Evolutionary conservation across 2,329 filamentous ascomycete genomes (phyloP).

Genomic region (Diaporthe eres): DNA sequence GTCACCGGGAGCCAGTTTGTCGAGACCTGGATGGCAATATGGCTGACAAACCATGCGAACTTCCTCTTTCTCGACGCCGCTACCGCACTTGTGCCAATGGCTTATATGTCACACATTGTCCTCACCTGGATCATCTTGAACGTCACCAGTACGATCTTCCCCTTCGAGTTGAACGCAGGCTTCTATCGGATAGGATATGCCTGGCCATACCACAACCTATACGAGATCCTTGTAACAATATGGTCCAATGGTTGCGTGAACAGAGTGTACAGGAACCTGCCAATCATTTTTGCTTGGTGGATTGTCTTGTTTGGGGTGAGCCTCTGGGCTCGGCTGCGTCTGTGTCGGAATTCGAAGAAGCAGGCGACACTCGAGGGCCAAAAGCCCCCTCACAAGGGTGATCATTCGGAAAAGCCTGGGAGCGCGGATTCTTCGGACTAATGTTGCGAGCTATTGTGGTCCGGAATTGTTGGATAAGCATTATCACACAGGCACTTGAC

Average conservation of each 20-base stretch:
- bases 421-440: background rate
- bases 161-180: conserved; percentile 54
- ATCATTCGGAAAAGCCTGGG: background rate
- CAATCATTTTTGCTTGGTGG: conserved; percentile 59
- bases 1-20: conserved; percentile 42
- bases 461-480: too few relatives aligned
- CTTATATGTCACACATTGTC: conserved; percentile 57
- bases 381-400: background rate
- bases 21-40: conserved; percentile 50
- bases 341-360: background rate
- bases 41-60: conserved; percentile 59
- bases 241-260: conserved; percentile 59
- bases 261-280: conserved; percentile 54
- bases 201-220: conserved; percentile 53
- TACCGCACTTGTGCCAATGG: conserved; percentile 50
- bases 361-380: background rate
- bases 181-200: conserved; percentile 58
- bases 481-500: background rate
- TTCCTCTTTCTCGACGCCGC: conserved; percentile 57
- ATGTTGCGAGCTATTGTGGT: background rate
- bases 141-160: conserved; percentile 53
- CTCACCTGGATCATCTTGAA: conserved; percentile 59
- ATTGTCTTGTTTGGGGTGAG: conserved; percentile 39
- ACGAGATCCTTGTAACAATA: conserved; percentile 55
- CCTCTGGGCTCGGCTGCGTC: conserved; percentile 4